Evolutionary conservation across 768 basidiomycete species (phyloP).

Genomic region (Crassisporium funariophilum): DNA sequence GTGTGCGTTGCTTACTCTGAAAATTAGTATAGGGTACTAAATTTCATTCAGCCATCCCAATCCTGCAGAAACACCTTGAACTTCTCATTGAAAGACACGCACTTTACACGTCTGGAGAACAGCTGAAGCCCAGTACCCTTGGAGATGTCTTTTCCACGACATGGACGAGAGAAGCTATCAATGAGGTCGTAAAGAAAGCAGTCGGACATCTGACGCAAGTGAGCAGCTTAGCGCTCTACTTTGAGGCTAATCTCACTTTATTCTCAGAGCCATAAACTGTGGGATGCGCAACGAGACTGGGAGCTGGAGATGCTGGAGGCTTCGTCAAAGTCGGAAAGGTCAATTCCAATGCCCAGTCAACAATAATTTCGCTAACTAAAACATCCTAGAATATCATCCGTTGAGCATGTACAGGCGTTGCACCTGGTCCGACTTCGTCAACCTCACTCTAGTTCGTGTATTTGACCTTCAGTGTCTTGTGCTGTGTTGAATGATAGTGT

Average conservation of each 20-base stretch:
- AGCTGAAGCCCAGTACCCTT: constrained; percentile 48
- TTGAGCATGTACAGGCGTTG: constrained; percentile 56
- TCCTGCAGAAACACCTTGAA: constrained; percentile 68
- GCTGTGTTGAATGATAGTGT: neutral
- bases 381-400: constrained; percentile 39
- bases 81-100: constrained; percentile 52
- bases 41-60: constrained; percentile 60
- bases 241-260: constrained; percentile 1
- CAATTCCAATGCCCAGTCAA: constrained; percentile 1
- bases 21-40: constrained; percentile 8
- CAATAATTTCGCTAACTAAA: constrained; percentile 5
- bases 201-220: constrained; percentile 67
- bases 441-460: constrained; percentile 67
- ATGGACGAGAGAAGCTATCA: constrained; percentile 62
- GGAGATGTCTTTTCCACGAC: constrained; percentile 60
- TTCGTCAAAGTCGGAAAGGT: constrained; percentile 50
- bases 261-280: constrained; percentile 66
- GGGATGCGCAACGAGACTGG: constrained; percentile 77
- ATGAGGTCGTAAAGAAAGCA: constrained; percentile 57
- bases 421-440: constrained; percentile 70
- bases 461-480: neutral
- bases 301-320: constrained; percentile 64
- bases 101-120: constrained; percentile 39
- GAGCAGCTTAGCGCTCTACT: constrained; percentile 7
- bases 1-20: constrained; percentile 48